A percentile compares a stretch with the other conserved stretches of the same genome.
phyloP scores from a whole-genome alignment of 169 alveolate genomes.

The Plasmodium malariae region DNA sequence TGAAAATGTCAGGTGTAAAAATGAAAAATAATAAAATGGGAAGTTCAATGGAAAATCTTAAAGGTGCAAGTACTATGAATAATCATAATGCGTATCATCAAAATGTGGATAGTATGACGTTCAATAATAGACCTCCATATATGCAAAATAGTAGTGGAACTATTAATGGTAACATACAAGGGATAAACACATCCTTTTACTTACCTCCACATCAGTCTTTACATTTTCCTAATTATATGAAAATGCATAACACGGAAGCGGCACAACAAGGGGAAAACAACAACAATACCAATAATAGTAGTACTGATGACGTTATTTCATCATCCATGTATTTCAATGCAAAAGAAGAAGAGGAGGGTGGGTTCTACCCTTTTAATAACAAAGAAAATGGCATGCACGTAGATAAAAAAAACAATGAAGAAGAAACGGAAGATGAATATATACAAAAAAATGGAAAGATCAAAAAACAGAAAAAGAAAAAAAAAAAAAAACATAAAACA shows the following conservation, averaged over 20 bases:
- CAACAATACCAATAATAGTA: no score
- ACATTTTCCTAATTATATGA: slow-evolving; percentile 5
- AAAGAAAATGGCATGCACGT: slow-evolving; percentile 3
- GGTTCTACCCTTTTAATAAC: neutral
- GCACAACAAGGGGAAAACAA: neutral
- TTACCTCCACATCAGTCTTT: slow-evolving; percentile 9
- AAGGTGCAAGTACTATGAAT: neutral
- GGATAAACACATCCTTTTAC: neutral
- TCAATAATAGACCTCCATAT: slow-evolving; percentile 7
- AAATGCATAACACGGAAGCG: slow-evolving; percentile 9
- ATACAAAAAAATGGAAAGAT: neutral
- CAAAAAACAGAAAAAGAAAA: neutral
- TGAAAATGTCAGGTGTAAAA: slow-evolving; percentile 25
- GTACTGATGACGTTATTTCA: no score
- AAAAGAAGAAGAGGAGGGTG: slow-evolving; percentile 10
- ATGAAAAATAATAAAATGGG: slow-evolving; percentile 50
- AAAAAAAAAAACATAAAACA: slow-evolving; percentile 17
- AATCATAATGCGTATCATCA: slow-evolving; percentile 7
- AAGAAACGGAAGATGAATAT: slow-evolving; percentile 16
- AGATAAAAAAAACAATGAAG: neutral
- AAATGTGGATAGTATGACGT: neutral
- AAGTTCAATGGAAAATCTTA: neutral
- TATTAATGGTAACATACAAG: neutral
- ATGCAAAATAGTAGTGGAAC: slow-evolving; percentile 6
- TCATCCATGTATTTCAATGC: neutral